These are phyloP conservation scores for Periconia sp. DNA, from an alignment of 2,329 filamentous ascomycete genomes.

Conservation along the genomic window DNA sequence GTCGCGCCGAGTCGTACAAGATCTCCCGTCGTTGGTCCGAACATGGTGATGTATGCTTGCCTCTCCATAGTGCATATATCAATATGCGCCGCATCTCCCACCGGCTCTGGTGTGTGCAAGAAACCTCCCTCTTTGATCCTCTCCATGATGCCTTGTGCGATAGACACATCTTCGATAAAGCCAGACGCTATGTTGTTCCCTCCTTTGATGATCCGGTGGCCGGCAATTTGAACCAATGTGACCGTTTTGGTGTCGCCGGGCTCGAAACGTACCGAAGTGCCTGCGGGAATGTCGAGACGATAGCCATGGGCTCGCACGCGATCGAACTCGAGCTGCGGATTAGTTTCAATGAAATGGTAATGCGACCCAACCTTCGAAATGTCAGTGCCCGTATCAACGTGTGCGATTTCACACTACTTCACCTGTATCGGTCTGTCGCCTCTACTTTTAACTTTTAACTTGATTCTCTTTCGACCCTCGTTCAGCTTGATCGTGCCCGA, in stretches of 20 bases:
- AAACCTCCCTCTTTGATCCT: constrained; percentile 74
- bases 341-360: constrained; percentile 96
- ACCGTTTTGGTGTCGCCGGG: constrained; percentile 91
- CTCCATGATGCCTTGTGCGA: constrained; percentile 66
- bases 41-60: constrained; percentile 81
- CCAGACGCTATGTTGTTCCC: constrained; percentile 81
- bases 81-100: constrained; percentile 57
- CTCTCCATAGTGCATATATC: constrained; percentile 72
- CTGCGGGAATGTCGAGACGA: constrained; percentile 85
- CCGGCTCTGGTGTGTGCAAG: constrained; percentile 71
- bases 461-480: constrained; percentile 71
- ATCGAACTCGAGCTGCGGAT: constrained; percentile 87
- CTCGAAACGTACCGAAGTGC: constrained; percentile 91
- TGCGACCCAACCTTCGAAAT: constrained; percentile 72
- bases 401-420: constrained; percentile 5
- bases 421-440: constrained; percentile 91
- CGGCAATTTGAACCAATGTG: constrained; percentile 84
- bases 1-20: constrained; percentile 79
- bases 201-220: constrained; percentile 75
- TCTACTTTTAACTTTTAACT: constrained; percentile 76
- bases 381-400: constrained; percentile 5
- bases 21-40: constrained; percentile 89
- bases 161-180: constrained; percentile 62
- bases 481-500: constrained; percentile 69
- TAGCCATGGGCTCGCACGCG: constrained; percentile 79